Percentiles rank a stretch among this genome's conserved stretches.
phyloP scores from a whole-genome alignment of 2,329 filamentous ascomycete genomes.

The Alternaria postmessia region DNA sequence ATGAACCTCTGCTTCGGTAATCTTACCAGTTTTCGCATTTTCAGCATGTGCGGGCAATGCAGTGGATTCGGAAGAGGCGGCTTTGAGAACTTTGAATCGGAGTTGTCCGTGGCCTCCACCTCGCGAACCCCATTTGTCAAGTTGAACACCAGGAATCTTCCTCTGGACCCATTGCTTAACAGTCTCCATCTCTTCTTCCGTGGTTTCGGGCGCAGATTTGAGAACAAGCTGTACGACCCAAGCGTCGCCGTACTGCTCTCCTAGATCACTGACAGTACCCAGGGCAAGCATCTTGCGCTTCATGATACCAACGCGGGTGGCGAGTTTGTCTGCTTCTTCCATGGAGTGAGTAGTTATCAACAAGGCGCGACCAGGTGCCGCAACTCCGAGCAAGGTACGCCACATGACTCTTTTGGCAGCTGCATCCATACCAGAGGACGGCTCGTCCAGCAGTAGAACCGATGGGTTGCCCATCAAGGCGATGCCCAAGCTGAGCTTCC shows the following conservation, averaged over 20 bases:
- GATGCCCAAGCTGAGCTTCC: slow-evolving; percentile 89
- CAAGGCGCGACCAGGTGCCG: slow-evolving; percentile 75
- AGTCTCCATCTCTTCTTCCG: slow-evolving; percentile 69
- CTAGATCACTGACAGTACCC: slow-evolving; percentile 75
- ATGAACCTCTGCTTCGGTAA: slow-evolving; percentile 26
- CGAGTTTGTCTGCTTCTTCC: slow-evolving; percentile 93
- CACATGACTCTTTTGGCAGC: slow-evolving; percentile 93
- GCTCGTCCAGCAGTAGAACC: slow-evolving; percentile 88
- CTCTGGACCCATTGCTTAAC: slow-evolving; percentile 72
- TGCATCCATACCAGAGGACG: slow-evolving; percentile 86
- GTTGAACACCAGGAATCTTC: slow-evolving; percentile 69
- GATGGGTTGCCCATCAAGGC: slow-evolving; percentile 91
- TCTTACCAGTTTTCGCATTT: slow-evolving; percentile 18
- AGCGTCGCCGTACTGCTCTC: slow-evolving; percentile 77
- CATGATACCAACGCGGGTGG: slow-evolving; percentile 84
- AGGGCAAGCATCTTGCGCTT: slow-evolving; percentile 85
- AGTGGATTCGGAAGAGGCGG: slow-evolving; percentile 40
- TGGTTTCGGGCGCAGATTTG: slow-evolving; percentile 75
- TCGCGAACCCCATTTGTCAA: slow-evolving; percentile 68
- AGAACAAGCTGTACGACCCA: slow-evolving; percentile 85
- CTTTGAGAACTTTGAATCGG: slow-evolving; percentile 77
- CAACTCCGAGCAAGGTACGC: slow-evolving; percentile 78
- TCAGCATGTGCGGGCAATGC: slow-evolving; percentile 31
- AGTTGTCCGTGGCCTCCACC: slow-evolving; percentile 82
- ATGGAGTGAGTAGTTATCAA: slow-evolving; percentile 92